Evolutionary conservation across 352 stramenopile species (phyloP), one percentile per base, ranked within the genome.

Genomic region (Blastocystis sp.): DNA sequence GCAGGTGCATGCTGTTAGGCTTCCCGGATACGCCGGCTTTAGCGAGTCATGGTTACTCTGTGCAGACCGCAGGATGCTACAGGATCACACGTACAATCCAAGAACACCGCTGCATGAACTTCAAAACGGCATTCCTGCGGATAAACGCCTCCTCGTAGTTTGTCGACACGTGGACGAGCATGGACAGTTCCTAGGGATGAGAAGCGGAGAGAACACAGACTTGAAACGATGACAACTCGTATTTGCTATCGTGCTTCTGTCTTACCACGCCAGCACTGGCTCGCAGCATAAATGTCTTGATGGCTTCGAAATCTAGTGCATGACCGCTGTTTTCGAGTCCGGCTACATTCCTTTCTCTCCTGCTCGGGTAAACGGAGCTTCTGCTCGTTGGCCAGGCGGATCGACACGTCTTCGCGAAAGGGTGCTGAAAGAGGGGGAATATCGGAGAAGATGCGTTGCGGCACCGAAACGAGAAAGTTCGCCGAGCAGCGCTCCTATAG

Each of bases 131-230:
- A 78, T 88, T 88, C 11, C 78, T 11, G 17, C 24, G 78, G 9
- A 88, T 69, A 63, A 88, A 88, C 7, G 52, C 48, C 78, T 88
- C 78, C 57, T 88, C 78, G 57, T 88, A 88, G 21, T 48, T 48
- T 52, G 64, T 76, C 1, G 78, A 79, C 28, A 66, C 45, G 52
- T 88, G 64, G 17, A 88, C 78, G 19, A 88, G 60, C 34, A 88
- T 66, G 14, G 78, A 88, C 1, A 88, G 54, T 78, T 88, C 78
- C 68, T 88, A 79, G 1, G 4, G 7, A 3, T 42, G 21, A 66
- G 0, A 38, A 1, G 14, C 21, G 21, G 9, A 10, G n/a, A 24
- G 14, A 63, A 34, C 45, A 4, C 21, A 34, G 9, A 79, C 78
- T 70, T 88, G 78, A 65, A 88, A 88, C 1, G 74, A 66, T 3